Evolutionary conservation across 345 rosid species (phyloP), one percentile per base, ranked within the genome.

Genomic region (Crucihimalaya himalaica): DNA sequence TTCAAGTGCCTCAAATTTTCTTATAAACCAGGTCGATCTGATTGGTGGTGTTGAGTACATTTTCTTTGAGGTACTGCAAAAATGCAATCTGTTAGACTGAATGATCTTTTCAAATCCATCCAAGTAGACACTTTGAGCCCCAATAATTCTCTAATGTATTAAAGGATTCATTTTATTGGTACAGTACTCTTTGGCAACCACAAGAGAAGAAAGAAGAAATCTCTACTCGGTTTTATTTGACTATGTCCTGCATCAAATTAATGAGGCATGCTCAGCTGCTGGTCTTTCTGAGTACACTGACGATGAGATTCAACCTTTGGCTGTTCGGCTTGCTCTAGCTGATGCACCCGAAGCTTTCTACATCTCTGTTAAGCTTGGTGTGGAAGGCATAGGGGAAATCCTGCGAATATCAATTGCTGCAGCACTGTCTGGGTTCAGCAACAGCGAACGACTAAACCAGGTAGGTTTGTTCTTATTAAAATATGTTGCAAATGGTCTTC

Each of bases 311-410:
- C 93, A 86, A 63, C 96, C 91, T 69, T 76, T 95, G 66, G 92
- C 99, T 55, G 76, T 79, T 63, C 79, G 90, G 68, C 96, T 95
- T 29, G 81, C 88, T 82, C 87, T 86, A 73, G 97, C 93, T 54
- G 91, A 88, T 81, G 99, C 98, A 39, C 92, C 99, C 14, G 99
- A 90, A 84, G 99, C 99, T 32, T 92, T 87, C 83, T 88, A 83
- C 83, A 90, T 92, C 74, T 85, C 99, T 83, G 89, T 95, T 79
- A 95, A 86, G 85, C 92, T 90, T 70, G 99, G 99, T 52, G 82
- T 92, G 59, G 96, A 92, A 81, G 98, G 99, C 76, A 89, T 92
- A 60, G 98, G 91, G 45, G 98, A 90, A 85, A 88, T 95, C 75
- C 76, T 92, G 79, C 87, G 98, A 81, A 88, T 92, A 85, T 88